A percentile compares a stretch with the other conserved stretches of the same genome.
Conservation (phyloP, 805 yeast species). For the Starmerella cellae region DNA sequence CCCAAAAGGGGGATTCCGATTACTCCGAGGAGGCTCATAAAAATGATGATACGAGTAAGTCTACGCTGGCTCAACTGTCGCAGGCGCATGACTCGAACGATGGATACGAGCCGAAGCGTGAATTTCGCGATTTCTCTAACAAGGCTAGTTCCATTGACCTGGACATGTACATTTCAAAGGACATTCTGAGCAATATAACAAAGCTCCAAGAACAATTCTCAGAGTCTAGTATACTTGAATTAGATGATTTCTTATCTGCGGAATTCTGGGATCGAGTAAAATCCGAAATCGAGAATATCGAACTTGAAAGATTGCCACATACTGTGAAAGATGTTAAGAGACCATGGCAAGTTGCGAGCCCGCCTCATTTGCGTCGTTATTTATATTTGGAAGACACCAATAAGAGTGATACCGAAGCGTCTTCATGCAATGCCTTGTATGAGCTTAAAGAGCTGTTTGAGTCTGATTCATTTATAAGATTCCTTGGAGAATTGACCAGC, state of each 20-base stretch:
- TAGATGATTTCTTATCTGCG: slow-evolving; percentile 48
- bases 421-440: slow-evolving; percentile 22
- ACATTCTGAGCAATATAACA: slow-evolving; percentile 34
- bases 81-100: slow-evolving; percentile 66
- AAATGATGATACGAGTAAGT: slow-evolving; percentile 58
- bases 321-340: slow-evolving; percentile 9
- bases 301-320: slow-evolving; percentile 25
- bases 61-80: slow-evolving; percentile 59
- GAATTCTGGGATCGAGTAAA: slow-evolving; percentile 39
- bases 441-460: slow-evolving; percentile 44
- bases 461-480: slow-evolving; percentile 51
- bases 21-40: slow-evolving; percentile 42
- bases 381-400: slow-evolving; percentile 52
- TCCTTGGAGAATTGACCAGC: slow-evolving; percentile 52
- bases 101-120: slow-evolving; percentile 62
- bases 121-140: slow-evolving; percentile 2
- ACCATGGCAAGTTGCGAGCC: slow-evolving; percentile 87
- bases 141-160: slow-evolving; percentile 31
- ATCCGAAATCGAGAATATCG: slow-evolving; percentile 40
- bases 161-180: slow-evolving; percentile 41
- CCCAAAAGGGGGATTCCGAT: slow-evolving; percentile 85
- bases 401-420: slow-evolving; percentile 19
- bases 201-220: slow-evolving; percentile 41
- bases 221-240: slow-evolving; percentile 56
- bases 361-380: slow-evolving; percentile 86